phyloP scores from a whole-genome alignment of 805 yeast genomes.

The Saccharomycopsis sp. region DNA sequence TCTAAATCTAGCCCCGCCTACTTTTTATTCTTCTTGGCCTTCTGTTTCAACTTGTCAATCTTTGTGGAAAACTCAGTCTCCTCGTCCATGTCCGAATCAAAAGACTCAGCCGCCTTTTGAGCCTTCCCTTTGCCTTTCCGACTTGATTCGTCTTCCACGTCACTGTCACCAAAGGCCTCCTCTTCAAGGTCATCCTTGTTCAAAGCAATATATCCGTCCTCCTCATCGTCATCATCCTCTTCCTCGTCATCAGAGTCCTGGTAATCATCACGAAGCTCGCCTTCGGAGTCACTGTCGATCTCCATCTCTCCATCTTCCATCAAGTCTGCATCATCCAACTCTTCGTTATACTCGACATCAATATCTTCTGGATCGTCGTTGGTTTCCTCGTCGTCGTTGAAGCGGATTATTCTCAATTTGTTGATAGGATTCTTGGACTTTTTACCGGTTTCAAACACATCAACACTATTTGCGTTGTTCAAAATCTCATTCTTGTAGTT shows the following conservation, averaged over 20 bases:
- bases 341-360: constrained; percentile 67
- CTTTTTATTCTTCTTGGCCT: background rate
- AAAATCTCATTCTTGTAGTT: constrained; percentile 42
- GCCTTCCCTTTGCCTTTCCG: constrained; percentile 5
- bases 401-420: constrained; percentile 24
- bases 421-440: constrained; percentile 31
- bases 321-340: constrained; percentile 42
- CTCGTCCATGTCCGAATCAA: constrained; percentile 23
- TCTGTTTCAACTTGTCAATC: constrained; percentile 7
- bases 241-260: constrained; percentile 31
- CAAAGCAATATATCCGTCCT: constrained; percentile 20
- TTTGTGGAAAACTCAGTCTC: constrained; percentile 8
- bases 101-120: background rate
- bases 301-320: constrained; percentile 45
- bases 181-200: constrained; percentile 27
- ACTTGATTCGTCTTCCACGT: constrained; percentile 32
- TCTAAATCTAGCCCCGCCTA: background rate
- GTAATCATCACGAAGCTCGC: constrained; percentile 28
- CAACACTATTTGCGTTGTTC: constrained; percentile 30
- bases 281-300: constrained; percentile 29
- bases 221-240: constrained; percentile 24
- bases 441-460: constrained; percentile 21
- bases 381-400: constrained; percentile 28
- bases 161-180: constrained; percentile 28
- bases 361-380: constrained; percentile 29